phyloP scores from a whole-genome alignment of 1,284 basidiomycete genomes.

The Xerocomus minutiporus region DNA sequence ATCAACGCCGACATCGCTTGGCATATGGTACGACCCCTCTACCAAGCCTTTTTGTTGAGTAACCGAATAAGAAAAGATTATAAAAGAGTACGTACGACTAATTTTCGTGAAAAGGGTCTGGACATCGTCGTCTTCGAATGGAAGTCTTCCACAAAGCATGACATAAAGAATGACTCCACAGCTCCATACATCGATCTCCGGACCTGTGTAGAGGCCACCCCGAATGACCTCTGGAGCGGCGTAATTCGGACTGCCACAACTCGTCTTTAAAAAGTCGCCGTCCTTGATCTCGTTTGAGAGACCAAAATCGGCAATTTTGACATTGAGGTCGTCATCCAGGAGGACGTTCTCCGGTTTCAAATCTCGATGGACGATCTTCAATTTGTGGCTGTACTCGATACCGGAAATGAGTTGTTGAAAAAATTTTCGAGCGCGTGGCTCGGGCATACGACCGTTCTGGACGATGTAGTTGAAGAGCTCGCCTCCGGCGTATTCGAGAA shows the following conservation, averaged over 20 bases:
- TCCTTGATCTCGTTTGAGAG: constrained; percentile 92
- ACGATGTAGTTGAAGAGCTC: constrained; percentile 97
- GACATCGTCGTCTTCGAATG: constrained; percentile 95
- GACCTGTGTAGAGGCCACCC: constrained; percentile 89
- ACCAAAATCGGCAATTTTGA: constrained; percentile 97
- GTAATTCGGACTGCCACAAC: constrained; percentile 94
- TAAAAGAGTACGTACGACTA: constrained; percentile 72
- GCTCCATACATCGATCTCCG: constrained; percentile 98
- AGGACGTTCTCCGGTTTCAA: constrained; percentile 91
- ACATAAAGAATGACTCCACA: constrained; percentile 95
- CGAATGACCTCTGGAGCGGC: constrained; percentile 94
- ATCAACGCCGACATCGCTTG: constrained; percentile 71
- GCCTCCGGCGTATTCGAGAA: constrained; percentile 88
- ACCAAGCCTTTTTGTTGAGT: constrained; percentile 1
- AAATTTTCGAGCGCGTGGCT: constrained; percentile 81
- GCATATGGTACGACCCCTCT: constrained; percentile 86
- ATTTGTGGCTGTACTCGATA: constrained; percentile 90
- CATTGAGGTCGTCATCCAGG: constrained; percentile 73
- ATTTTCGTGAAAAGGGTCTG: constrained; percentile 91
- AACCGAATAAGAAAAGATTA: not conserved
- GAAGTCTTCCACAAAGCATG: constrained; percentile 87
- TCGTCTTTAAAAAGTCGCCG: constrained; percentile 91
- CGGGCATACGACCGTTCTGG: constrained; percentile 81
- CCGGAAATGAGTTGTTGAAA: constrained; percentile 96
- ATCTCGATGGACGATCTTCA: constrained; percentile 95